phyloP scores from a whole-genome alignment of 2,329 filamentous ascomycete species.

The Exophiala sideris region DNA sequence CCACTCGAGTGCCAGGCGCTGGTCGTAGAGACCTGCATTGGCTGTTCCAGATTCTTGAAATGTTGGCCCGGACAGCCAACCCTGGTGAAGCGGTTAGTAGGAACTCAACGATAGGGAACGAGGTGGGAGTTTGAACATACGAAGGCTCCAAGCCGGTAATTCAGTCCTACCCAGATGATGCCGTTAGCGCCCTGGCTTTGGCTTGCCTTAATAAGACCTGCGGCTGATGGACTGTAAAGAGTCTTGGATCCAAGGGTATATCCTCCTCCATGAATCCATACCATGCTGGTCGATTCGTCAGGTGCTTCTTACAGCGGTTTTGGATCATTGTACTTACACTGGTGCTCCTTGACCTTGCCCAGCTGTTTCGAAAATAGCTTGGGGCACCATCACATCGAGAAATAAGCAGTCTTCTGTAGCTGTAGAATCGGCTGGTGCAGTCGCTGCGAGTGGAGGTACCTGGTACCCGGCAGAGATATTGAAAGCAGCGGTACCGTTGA shows the following conservation, averaged over 20 bases:
- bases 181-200: conserved; percentile 38
- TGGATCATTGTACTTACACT: conserved; percentile 29
- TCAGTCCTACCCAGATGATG: conserved; percentile 47
- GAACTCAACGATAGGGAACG: neutral
- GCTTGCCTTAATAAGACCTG: conserved; percentile 42
- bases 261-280: conserved; percentile 48
- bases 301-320: neutral
- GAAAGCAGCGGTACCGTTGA: conserved; percentile 10
- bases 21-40: conserved; percentile 53
- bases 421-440: conserved; percentile 31
- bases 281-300: conserved; percentile 25
- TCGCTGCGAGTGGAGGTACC: neutral
- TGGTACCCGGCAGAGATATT: conserved; percentile 11
- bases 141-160: conserved; percentile 49
- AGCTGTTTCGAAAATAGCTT: conserved; percentile 30
- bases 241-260: conserved; percentile 42
- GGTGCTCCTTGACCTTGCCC: conserved; percentile 30
- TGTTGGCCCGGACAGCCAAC: conserved; percentile 46
- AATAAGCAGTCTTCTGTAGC: conserved; percentile 38
- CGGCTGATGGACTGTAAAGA: conserved; percentile 32
- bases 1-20: conserved; percentile 54
- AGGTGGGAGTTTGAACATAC: conserved; percentile 20
- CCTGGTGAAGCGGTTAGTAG: neutral
- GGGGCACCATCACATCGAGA: conserved; percentile 36
- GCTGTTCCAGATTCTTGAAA: conserved; percentile 37